Evolutionary conservation across 257 asterid species (phyloP).

Genomic region (Solanum lignicaule): DNA sequence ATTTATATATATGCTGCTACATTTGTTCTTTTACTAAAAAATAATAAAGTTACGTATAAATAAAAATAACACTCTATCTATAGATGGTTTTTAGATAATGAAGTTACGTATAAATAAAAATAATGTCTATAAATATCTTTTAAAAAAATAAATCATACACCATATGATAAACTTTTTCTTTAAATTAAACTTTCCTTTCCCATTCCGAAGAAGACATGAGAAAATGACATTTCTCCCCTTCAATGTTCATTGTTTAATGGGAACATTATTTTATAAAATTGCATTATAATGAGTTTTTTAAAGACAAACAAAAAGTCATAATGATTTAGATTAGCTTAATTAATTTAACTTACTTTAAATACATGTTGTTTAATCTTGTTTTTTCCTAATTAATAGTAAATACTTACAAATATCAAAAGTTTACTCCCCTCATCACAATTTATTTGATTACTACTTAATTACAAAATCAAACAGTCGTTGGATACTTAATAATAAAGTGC

Average conservation of each 20-base stretch:
- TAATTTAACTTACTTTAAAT: not conserved
- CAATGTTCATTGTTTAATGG: not conserved
- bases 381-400: too few relatives aligned
- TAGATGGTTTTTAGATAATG: too few relatives aligned
- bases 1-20: not conserved
- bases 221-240: not conserved
- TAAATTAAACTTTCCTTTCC: not conserved
- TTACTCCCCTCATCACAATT: not conserved
- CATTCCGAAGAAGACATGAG: not conserved
- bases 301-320: not conserved
- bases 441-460: too few relatives aligned
- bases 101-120: not conserved
- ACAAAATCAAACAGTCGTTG: not conserved
- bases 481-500: not conserved
- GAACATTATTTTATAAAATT: not conserved
- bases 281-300: not conserved
- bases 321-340: not conserved
- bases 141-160: not conserved
- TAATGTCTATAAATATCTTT: too few relatives aligned
- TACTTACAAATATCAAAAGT: not conserved
- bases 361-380: not conserved
- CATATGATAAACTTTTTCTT: not conserved
- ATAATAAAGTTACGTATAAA: too few relatives aligned
- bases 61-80: too few relatives aligned
- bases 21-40: not conserved